Evolutionary conservation across 164 flowering plant genomes (phyloP).

Genomic region (Vitis labrusca): DNA sequence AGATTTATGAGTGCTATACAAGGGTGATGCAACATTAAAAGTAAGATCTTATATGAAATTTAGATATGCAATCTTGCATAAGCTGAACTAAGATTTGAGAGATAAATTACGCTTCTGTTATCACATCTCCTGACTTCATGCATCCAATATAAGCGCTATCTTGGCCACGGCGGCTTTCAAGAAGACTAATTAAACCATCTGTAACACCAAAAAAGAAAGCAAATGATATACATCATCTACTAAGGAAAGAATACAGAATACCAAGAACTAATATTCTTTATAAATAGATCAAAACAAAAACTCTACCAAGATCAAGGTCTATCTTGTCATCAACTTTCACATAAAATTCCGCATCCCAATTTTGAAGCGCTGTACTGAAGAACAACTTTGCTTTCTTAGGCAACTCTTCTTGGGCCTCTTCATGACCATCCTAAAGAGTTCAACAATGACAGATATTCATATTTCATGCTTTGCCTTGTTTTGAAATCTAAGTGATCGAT

Average conservation of each 20-base stretch:
- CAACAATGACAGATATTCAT: background rate
- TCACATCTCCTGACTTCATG: constrained; percentile 98
- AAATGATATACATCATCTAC: background rate
- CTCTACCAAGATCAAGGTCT: constrained; percentile 75
- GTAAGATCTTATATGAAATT: too few species aligned
- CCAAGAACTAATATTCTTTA: background rate
- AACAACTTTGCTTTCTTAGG: constrained; percentile 94
- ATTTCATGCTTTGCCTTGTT: background rate
- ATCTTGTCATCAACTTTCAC: constrained; percentile 91
- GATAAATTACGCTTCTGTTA: constrained; percentile 68
- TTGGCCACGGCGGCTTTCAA: constrained; percentile 81
- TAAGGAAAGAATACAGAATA: background rate
- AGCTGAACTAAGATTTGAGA: constrained; percentile 15
- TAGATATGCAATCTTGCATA: background rate
- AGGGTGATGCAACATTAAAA: background rate
- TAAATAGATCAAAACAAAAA: constrained; percentile 4
- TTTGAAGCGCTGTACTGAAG: constrained; percentile 88
- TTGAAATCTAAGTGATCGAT: background rate
- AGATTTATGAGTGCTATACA: background rate
- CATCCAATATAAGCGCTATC: constrained; percentile 88
- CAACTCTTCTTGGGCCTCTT: constrained; percentile 94
- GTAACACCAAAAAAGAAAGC: constrained; percentile 21
- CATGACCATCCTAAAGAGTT: constrained; percentile 76
- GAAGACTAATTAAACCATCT: constrained; percentile 83
- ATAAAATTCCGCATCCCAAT: constrained; percentile 97